These are phyloP conservation scores for Setaria italica DNA, from an alignment of 202 grass and related monocot species.

Conservation along the genomic window DNA sequence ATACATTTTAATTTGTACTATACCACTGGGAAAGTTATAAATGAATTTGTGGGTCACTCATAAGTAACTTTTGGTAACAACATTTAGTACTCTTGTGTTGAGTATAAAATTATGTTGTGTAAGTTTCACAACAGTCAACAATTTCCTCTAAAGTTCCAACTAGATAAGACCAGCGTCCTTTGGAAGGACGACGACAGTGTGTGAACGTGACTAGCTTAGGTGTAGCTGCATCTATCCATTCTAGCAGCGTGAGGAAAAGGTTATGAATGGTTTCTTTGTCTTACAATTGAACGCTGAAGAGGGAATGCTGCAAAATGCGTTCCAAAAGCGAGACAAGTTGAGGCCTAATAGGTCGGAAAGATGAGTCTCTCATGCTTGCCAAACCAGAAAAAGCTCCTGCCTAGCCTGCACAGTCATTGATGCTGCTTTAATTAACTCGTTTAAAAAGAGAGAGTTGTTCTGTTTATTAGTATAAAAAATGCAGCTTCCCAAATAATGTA, in stretches of 20 bases:
- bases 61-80: neutral
- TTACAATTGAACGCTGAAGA: constrained; percentile 25
- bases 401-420: neutral
- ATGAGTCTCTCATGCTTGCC: constrained; percentile 6
- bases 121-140: neutral
- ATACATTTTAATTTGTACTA: no score
- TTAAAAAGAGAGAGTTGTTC: neutral
- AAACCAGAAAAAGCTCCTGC: neutral
- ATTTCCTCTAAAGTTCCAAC: neutral
- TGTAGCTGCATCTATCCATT: neutral
- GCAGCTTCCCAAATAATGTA: no score
- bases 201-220: constrained; percentile 43
- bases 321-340: constrained; percentile 54
- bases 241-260: constrained; percentile 30
- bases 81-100: no score
- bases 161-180: neutral
- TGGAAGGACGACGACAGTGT: neutral
- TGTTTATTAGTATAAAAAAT: neutral
- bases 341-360: constrained; percentile 13
- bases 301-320: constrained; percentile 51
- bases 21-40: no score
- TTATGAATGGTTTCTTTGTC: constrained; percentile 10
- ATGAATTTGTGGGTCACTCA: neutral
- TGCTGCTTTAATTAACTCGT: neutral
- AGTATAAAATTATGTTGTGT: no score